Evolutionary conservation across 257 asterid species (phyloP).

Genomic region (Phtheirospermum japonicum): DNA sequence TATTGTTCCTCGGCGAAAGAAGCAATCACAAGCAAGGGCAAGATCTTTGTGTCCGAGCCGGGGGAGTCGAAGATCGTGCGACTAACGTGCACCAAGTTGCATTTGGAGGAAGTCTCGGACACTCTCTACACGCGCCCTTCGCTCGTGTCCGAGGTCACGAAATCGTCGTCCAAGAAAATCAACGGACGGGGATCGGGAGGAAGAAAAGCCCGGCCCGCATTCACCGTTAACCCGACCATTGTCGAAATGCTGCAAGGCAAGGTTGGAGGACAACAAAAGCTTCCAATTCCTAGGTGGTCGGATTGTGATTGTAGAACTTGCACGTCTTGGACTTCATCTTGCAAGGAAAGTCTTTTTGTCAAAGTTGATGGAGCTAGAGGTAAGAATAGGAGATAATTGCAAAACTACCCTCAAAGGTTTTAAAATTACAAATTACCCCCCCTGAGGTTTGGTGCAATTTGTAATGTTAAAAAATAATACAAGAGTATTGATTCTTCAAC

Average conservation of each 20-base stretch:
- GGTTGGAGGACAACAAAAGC: constrained; percentile 40
- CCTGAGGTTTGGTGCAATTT: too few species aligned
- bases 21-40: constrained; percentile 50
- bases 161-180: constrained; percentile 24
- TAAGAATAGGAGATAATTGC: constrained; percentile 10
- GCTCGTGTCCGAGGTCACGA: constrained; percentile 48
- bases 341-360: constrained; percentile 62
- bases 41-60: constrained; percentile 66
- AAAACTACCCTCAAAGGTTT: too few species aligned
- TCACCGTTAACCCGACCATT: constrained; percentile 58
- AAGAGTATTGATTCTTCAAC: not conserved
- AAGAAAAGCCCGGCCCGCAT: constrained; percentile 32
- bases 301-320: constrained; percentile 87
- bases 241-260: constrained; percentile 73
- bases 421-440: too few species aligned
- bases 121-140: constrained; percentile 78
- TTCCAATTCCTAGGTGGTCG: constrained; percentile 71
- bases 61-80: constrained; percentile 71
- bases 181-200: constrained; percentile 12
- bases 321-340: constrained; percentile 57
- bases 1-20: constrained; percentile 64
- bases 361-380: constrained; percentile 71
- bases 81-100: constrained; percentile 48
- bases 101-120: constrained; percentile 87
- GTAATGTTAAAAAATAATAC: too few species aligned